A percentile compares a stretch with the other conserved stretches of the same genome.
phyloP scores from a whole-genome alignment of 2,329 filamentous ascomycete genomes.

The Xylaria sp. region DNA sequence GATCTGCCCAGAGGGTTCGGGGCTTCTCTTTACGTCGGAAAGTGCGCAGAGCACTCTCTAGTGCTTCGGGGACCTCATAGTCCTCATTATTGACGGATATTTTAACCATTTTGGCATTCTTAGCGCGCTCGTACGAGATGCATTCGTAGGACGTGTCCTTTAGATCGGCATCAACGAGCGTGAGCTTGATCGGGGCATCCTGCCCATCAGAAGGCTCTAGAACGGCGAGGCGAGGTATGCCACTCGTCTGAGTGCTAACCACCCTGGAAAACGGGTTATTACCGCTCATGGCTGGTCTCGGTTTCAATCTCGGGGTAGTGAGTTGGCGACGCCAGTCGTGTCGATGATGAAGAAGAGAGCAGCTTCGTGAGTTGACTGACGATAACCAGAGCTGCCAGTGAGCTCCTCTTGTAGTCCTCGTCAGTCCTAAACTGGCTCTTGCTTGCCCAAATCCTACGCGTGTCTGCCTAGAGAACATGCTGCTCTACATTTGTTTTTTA shows the following conservation, averaged over 20 bases:
- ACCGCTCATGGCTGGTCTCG: not conserved
- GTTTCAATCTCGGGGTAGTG: not conserved
- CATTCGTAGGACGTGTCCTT: constrained; percentile 41
- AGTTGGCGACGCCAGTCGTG: not conserved
- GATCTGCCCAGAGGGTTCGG: not conserved
- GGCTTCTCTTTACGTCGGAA: not conserved
- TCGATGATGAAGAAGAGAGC: not conserved
- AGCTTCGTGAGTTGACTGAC: not conserved
- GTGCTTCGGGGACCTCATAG: not conserved
- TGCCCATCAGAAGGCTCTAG: not conserved
- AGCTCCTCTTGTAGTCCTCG: not conserved
- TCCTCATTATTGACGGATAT: not conserved
- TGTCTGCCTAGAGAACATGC: not conserved
- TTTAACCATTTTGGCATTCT: not conserved
- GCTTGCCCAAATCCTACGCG: not conserved
- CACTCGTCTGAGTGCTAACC: not conserved
- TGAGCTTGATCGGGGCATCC: constrained; percentile 17
- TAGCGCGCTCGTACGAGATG: constrained; percentile 14
- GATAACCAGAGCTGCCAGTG: not conserved
- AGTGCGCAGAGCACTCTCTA: constrained; percentile 4
- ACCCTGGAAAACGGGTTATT: not conserved
- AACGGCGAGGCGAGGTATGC: not conserved
- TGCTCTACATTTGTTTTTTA: not conserved
- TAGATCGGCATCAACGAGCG: constrained; percentile 32
- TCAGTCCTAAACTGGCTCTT: not conserved